These are phyloP conservation scores for Geranium brycei DNA, from an alignment of 345 rosid species.

Conservation along the genomic window DNA sequence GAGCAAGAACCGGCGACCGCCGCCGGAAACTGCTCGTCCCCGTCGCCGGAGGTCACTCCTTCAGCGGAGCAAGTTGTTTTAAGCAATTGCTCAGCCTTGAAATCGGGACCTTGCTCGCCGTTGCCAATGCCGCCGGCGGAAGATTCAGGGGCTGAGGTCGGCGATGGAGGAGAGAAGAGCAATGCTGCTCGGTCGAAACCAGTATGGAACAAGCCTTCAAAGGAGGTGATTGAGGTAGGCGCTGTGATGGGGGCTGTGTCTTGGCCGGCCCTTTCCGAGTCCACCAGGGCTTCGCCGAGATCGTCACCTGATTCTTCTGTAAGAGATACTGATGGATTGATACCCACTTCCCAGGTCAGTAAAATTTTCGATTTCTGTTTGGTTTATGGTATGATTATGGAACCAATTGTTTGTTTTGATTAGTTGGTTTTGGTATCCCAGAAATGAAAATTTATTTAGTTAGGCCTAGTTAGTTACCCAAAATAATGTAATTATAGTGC, in stretches of 20 bases:
- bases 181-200: constrained; percentile 28
- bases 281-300: constrained; percentile 36
- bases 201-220: constrained; percentile 46
- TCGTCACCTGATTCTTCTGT: constrained; percentile 21
- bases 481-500: too few relatives aligned
- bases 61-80: constrained; percentile 12
- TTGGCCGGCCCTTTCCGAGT: constrained; percentile 58
- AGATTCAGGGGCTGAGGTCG: constrained; percentile 16
- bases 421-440: not conserved
- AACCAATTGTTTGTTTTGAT: not conserved
- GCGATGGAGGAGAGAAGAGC: constrained; percentile 16
- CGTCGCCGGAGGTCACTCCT: constrained; percentile 10
- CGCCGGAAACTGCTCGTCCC: constrained; percentile 8
- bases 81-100: constrained; percentile 11
- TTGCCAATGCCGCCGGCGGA: constrained; percentile 9
- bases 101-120: constrained; percentile 9
- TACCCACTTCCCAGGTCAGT: constrained; percentile 32
- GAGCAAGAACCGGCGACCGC: constrained; percentile 17
- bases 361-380: not conserved
- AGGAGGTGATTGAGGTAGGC: constrained; percentile 24
- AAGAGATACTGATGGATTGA: constrained; percentile 30
- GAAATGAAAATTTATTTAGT: too few relatives aligned
- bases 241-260: constrained; percentile 45
- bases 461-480: too few relatives aligned
- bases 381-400: not conserved